Evolutionary conservation across 306 rosid species (phyloP).

Genomic region (Mimosa pudica): DNA sequence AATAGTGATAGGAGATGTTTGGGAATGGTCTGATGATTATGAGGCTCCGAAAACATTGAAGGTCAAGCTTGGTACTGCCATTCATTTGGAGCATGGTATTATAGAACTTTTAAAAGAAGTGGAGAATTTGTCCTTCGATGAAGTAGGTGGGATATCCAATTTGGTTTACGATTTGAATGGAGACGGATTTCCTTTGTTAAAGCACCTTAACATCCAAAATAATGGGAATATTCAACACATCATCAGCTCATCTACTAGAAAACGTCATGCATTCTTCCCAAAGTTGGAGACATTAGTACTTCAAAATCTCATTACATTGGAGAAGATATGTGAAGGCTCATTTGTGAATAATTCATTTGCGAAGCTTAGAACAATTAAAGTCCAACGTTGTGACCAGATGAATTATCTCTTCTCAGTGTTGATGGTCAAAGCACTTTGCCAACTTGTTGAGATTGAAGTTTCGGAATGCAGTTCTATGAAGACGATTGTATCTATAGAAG

Average conservation of each 20-base stretch:
- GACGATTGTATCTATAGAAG: not conserved
- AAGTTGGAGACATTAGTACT: not conserved
- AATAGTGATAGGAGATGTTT: not conserved
- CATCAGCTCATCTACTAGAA: not conserved
- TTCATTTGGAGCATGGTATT: slow-evolving; percentile 13
- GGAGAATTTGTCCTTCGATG: not conserved
- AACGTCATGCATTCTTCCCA: not conserved
- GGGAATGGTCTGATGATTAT: not conserved
- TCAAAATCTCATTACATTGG: not conserved
- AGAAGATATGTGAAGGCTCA: not conserved
- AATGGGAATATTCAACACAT: not conserved
- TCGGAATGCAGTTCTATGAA: not conserved
- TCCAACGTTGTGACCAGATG: not conserved
- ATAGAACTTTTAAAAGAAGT: slow-evolving; percentile 1
- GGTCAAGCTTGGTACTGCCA: not conserved
- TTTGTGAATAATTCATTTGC: not conserved
- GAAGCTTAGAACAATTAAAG: not conserved
- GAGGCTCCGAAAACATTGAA: not conserved
- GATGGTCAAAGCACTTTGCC: slow-evolving; percentile 2
- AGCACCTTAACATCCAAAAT: not conserved
- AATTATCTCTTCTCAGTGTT: not conserved
- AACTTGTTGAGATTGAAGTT: not conserved
- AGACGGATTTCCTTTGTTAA: not conserved
- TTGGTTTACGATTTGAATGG: not conserved
- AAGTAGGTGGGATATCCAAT: not conserved